These are phyloP conservation scores for Fusarium sp. DNA, from an alignment of 2,329 filamentous ascomycete genomes.

Conservation along the genomic window DNA sequence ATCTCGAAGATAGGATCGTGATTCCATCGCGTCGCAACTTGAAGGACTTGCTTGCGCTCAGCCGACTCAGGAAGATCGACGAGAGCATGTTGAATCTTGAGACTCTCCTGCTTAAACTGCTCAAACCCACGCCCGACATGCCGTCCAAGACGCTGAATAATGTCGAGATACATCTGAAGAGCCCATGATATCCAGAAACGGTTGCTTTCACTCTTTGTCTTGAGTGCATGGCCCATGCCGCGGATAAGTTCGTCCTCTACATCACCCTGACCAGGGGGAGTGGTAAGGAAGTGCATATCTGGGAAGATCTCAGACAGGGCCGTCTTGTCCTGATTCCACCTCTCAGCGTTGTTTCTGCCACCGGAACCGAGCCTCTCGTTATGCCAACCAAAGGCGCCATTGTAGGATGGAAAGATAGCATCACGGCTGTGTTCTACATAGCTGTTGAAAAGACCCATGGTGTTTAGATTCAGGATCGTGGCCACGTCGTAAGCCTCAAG, in stretches of 20 bases:
- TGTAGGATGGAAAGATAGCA: conserved; percentile 3
- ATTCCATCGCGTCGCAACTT: conserved; percentile 16
- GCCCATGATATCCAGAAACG: conserved; percentile 30
- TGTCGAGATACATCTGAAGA: conserved; percentile 30
- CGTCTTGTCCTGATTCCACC: conserved; percentile 20
- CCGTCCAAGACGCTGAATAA: conserved; percentile 19
- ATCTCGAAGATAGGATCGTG: conserved; percentile 20
- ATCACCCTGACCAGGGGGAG: not conserved
- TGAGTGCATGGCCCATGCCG: not conserved
- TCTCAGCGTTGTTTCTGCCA: not conserved
- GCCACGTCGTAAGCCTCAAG: conserved; percentile 15
- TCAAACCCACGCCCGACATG: not conserved
- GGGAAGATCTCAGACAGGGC: conserved; percentile 24
- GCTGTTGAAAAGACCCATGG: not conserved
- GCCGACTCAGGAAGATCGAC: not conserved
- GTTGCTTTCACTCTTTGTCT: no score
- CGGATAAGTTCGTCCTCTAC: conserved; percentile 37
- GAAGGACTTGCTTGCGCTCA: not conserved
- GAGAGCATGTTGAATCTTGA: conserved; percentile 26
- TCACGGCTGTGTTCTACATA: not conserved
- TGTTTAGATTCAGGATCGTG: not conserved
- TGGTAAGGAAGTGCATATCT: conserved; percentile 14
- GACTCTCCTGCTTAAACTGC: conserved; percentile 17
- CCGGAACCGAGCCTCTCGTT: not conserved
- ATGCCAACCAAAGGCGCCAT: conserved; percentile 34